Evolutionary conservation across 2,329 filamentous ascomycete species (phyloP).

Genomic region (Epichloe sylvatica): DNA sequence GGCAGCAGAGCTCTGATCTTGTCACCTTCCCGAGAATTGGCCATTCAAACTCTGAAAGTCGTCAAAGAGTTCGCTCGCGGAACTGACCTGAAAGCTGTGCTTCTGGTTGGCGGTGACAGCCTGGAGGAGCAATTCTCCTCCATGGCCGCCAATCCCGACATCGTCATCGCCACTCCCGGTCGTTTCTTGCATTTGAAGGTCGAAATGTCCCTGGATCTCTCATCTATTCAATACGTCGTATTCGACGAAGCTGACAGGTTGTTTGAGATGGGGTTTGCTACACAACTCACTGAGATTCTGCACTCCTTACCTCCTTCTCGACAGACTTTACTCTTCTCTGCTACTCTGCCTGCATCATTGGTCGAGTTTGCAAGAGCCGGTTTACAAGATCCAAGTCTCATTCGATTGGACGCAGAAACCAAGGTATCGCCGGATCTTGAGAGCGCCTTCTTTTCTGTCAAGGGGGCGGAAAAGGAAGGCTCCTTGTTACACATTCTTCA

Average conservation of each 20-base stretch:
- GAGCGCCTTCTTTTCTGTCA: slow-evolving; percentile 87
- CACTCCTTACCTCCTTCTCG: slow-evolving; percentile 70
- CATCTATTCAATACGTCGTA: slow-evolving; percentile 82
- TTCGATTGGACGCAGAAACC: slow-evolving; percentile 83
- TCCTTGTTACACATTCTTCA: slow-evolving; percentile 78
- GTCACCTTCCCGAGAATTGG: slow-evolving; percentile 86
- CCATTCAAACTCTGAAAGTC: slow-evolving; percentile 88
- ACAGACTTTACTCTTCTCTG: slow-evolving; percentile 89
- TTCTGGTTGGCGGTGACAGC: slow-evolving; percentile 89
- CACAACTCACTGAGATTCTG: slow-evolving; percentile 84
- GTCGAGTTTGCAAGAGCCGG: slow-evolving; percentile 94
- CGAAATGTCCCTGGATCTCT: slow-evolving; percentile 87
- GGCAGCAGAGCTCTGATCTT: slow-evolving; percentile 77
- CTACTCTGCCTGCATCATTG: slow-evolving; percentile 81
- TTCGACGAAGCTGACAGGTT: slow-evolving; percentile 95
- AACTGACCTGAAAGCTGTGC: slow-evolving; percentile 78
- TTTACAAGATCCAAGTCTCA: slow-evolving; percentile 77
- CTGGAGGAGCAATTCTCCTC: slow-evolving; percentile 87
- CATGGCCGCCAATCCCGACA: slow-evolving; percentile 91
- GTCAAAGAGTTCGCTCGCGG: slow-evolving; percentile 87
- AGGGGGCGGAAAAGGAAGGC: slow-evolving; percentile 86
- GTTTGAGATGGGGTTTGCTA: slow-evolving; percentile 97
- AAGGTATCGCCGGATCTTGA: slow-evolving; percentile 95
- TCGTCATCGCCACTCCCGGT: slow-evolving; percentile 92
- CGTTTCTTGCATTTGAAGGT: slow-evolving; percentile 94